Evolutionary conservation across 306 rosid species (phyloP).

Genomic region (Malus sylvestris): DNA sequence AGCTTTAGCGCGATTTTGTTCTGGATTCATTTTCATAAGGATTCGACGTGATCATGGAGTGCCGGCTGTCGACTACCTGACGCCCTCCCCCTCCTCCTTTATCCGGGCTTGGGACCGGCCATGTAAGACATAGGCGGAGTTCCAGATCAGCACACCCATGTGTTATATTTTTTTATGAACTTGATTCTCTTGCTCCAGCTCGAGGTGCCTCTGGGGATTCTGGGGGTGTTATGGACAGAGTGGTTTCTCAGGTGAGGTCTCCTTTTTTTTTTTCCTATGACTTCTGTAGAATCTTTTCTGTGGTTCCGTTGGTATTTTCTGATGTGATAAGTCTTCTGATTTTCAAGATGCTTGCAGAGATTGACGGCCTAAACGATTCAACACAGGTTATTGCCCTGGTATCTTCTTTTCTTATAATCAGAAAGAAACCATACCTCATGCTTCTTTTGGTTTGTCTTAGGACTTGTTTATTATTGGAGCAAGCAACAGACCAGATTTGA

Average conservation of each 20-base stretch:
- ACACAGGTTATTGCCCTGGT: slow-evolving; percentile 46
- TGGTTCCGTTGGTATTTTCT: slow-evolving; percentile 18
- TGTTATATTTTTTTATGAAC: slow-evolving; percentile 93
- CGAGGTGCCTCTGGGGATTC: slow-evolving; percentile 97
- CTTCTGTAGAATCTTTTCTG: background rate
- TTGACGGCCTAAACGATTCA: slow-evolving; percentile 89
- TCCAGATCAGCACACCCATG: slow-evolving; percentile 95
- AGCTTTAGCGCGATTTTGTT: too few species aligned
- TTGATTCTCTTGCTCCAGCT: slow-evolving; percentile 98
- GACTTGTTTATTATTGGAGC: slow-evolving; percentile 95
- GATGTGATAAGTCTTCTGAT: slow-evolving; percentile 14
- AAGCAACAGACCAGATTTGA: slow-evolving; percentile 95
- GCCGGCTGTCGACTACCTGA: too few species aligned
- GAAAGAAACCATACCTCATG: slow-evolving; percentile 18
- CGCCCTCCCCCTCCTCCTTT: too few species aligned
- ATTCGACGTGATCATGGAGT: too few species aligned
- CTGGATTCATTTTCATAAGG: too few species aligned
- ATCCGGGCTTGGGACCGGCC: too few species aligned
- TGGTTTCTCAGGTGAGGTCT: slow-evolving; percentile 83
- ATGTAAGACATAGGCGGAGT: too few species aligned
- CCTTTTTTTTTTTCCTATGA: slow-evolving; percentile 6
- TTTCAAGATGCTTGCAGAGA: slow-evolving; percentile 92
- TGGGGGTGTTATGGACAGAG: slow-evolving; percentile 97
- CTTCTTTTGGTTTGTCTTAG: slow-evolving; percentile 33
- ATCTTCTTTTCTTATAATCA: slow-evolving; percentile 1